Evolutionary conservation across 1,139 yeast genomes (phyloP), one percentile per base, ranked within the genome.

Genomic region (Geotrichum cucujoidarum): DNA sequence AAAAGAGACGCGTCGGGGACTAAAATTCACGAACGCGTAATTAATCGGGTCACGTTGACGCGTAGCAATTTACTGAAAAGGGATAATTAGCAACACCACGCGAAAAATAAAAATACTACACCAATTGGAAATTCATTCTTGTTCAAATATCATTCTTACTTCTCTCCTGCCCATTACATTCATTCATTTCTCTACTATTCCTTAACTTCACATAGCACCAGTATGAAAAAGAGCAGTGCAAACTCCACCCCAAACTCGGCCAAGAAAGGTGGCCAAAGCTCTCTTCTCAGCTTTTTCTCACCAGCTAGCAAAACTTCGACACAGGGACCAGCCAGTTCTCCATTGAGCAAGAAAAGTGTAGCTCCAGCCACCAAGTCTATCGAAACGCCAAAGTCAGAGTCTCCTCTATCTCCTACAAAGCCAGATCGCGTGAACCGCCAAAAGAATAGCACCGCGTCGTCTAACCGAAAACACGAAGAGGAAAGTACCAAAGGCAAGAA

Each of bases 251-350:
- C 45, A 11, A 32, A 40, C 11, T 36, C 50, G 10, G 39, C 46
- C 13, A 35, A 43, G 18, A 47, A 47, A 33, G 20, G 38, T 2
- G 39, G 20, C 17, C 33, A 45, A 37, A 47, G 50, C 35, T 42
- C 50, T 22, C 20, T 47, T 37, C 40, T 47, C 22, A 41, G 38
- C 30, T 47, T 41, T 27, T 47, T 46, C 18, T 46, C 49, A 8
- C 43, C 40, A 6, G 29, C 20, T 11, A n/a, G 11, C 18, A 39
- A 39, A 20, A 20, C 10, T 20, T 6, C 43, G 27, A 25, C 36
- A 17, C 22, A 32, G 13, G 37, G 29, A 4, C 37, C 43, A 4
- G 16, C 18, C 7, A 24, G 13, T 22, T 25, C 44, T 6, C 40
- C 45, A 13, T 27, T 31, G 33, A 34, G 20, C 7, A 20, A 11